Percentiles rank a stretch among this genome's conserved stretches.
Evolutionary conservation across 257 asterid species (phyloP).

Genomic region (Gardenia jasminoides): DNA sequence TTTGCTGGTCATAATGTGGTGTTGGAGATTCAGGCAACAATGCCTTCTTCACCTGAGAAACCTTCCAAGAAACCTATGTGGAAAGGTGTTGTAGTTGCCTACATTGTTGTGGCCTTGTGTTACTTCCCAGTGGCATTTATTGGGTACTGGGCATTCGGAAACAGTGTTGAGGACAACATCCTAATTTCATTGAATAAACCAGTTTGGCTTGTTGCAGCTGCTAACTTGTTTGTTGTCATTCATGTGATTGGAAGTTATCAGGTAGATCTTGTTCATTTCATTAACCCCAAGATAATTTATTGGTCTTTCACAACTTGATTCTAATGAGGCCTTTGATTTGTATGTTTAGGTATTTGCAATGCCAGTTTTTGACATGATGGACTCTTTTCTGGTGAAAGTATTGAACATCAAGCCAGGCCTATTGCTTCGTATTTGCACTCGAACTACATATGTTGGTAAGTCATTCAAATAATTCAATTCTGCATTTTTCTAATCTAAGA

Average conservation of each 20-base stretch:
- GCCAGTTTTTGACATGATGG: slow-evolving; percentile 53
- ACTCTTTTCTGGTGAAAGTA: slow-evolving; percentile 37
- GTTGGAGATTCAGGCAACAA: no score
- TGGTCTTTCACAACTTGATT: background rate
- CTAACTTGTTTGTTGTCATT: slow-evolving; percentile 43
- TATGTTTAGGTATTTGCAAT: slow-evolving; percentile 45
- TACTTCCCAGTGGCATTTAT: no score
- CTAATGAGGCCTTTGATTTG: background rate
- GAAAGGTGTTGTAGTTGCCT: no score
- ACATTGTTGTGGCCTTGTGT: no score
- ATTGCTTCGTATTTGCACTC: slow-evolving; percentile 27
- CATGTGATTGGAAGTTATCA: slow-evolving; percentile 64
- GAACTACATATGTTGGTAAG: slow-evolving; percentile 46
- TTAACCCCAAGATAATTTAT: no score
- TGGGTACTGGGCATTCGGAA: slow-evolving; percentile 59
- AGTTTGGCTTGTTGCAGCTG: slow-evolving; percentile 41
- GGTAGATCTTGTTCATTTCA: slow-evolving; percentile 20
- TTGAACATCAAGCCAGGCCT: slow-evolving; percentile 26
- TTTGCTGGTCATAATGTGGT: no score
- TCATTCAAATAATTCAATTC: no score
- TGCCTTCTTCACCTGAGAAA: no score
- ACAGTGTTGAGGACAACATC: slow-evolving; percentile 40
- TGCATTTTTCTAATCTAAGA: background rate
- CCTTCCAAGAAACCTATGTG: no score
- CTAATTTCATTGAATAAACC: slow-evolving; percentile 42